Conservation (phyloP, 1,139 yeast genomes). For the Zygoascus sp. region DNA sequence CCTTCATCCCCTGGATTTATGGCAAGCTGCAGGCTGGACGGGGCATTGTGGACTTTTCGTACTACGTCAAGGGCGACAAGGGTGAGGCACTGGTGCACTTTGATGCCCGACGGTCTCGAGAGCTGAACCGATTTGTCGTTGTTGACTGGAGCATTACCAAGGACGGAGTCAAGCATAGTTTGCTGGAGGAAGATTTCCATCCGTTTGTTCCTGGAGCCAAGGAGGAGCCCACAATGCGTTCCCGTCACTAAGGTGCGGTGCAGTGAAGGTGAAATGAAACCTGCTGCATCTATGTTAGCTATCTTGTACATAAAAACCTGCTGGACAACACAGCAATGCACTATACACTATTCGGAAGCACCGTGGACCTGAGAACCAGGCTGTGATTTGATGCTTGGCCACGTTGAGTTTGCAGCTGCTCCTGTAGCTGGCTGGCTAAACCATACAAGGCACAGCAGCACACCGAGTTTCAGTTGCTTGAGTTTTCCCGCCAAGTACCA, state of each 20-base stretch:
- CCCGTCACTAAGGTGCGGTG: background rate
- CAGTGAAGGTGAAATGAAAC: background rate
- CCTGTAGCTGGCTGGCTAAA: no score
- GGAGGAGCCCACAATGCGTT: conserved; percentile 30
- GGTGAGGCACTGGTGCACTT: conserved; percentile 35
- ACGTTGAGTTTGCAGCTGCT: no score
- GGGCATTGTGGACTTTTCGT: conserved; percentile 71
- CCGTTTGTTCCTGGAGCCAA: conserved; percentile 35
- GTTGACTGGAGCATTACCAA: conserved; percentile 36
- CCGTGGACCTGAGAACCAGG: no score
- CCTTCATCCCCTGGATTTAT: conserved; percentile 80
- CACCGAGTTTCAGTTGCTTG: no score
- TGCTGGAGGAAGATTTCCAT: conserved; percentile 35
- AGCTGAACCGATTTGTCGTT: conserved; percentile 30
- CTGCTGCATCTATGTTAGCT: background rate
- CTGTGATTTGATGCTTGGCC: no score
- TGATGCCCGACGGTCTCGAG: conserved; percentile 32
- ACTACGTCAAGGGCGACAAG: conserved; percentile 59
- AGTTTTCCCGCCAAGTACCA: no score
- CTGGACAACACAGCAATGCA: no score
- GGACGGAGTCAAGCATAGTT: conserved; percentile 27
- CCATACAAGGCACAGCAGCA: no score
- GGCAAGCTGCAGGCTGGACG: conserved; percentile 81
- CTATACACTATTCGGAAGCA: no score
- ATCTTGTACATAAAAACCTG: no score